Evolutionary conservation across 192 early-diverging fungal species (phyloP), one percentile per base, ranked within the genome.

Genomic region (Jimgerdemannia flammicorona): DNA sequence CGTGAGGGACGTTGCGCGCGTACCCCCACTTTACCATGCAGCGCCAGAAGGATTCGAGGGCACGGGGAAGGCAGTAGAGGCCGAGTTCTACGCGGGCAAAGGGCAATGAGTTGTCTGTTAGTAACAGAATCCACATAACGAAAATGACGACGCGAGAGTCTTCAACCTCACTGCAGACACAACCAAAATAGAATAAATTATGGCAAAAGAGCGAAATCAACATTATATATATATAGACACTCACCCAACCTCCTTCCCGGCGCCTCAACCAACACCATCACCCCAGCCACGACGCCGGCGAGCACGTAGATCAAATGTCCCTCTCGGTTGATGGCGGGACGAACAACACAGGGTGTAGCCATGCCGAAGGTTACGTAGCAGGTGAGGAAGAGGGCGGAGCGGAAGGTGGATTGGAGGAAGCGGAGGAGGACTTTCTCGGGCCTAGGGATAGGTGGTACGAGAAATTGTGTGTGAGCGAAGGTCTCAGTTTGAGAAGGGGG

Each of bases 61-160:
- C 93, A 59, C 95, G 88, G 64, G 95, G 88, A 41, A 95, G 78
- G 75, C 91, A 93, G 77, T 97, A 97, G 78, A 97, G 81, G 14
- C 88, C 93, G 49, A 97, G 82, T 76, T 97, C 96, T 78, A 90
- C 73, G 49, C 14, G 6, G 49, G 6, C 8, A 59, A 59, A 59
- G 29, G 29, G 29, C 29, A 29, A 29, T 29, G 29, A 29, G 29
- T 29, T 29, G 29, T 29, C 29, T 29, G 29, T 29, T 29, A 29
- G 29, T 29, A 29, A 29, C 29, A 29, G 29, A 29, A 1, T 29
- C 29, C 29, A 29, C 29, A 1, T 29, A 29, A 29, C 29, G 29
- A 29, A 29, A 29, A 29, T 29, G 29, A 29, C 29, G 29, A 29
- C 29, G 29, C 29, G 29, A 29, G 29, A 1, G 29, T 29, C 29